Percentiles rank a stretch among this genome's conserved stretches.
These are phyloP conservation scores for Diversispora eburnea DNA, from an alignment of 192 early-diverging fungal genomes.

Conservation along the genomic window DNA sequence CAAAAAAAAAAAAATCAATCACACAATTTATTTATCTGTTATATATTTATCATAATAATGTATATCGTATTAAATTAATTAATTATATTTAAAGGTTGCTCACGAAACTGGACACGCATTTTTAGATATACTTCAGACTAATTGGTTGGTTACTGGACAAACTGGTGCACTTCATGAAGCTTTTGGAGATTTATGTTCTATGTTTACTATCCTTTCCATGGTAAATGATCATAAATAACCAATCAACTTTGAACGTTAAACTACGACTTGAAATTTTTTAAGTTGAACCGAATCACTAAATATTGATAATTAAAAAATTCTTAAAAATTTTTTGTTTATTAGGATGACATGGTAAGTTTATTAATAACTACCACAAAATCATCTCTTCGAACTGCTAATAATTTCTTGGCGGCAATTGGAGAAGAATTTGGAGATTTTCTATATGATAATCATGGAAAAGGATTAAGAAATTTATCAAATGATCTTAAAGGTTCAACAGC, in stretches of 20 bases:
- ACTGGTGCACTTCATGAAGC: conserved; percentile 19
- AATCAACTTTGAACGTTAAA: background rate
- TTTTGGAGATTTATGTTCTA: conserved; percentile 11
- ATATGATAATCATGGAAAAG: conserved; percentile 12
- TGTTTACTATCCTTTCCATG: conserved; percentile 13
- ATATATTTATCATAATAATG: too few species aligned
- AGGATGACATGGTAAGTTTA: background rate
- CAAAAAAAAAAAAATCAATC: too few species aligned
- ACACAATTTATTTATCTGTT: too few species aligned
- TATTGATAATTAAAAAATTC: background rate
- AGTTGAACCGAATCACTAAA: background rate
- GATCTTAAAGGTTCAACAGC: background rate
- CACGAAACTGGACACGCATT: background rate
- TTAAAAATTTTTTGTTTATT: background rate
- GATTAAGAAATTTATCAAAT: conserved; percentile 16
- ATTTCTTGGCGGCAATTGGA: conserved; percentile 12
- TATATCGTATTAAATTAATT: too few species aligned
- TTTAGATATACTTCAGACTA: background rate
- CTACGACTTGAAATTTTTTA: background rate
- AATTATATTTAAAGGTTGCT: background rate
- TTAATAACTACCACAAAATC: conserved; percentile 8
- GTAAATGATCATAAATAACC: background rate
- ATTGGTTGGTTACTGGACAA: conserved; percentile 1
- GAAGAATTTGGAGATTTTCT: conserved; percentile 16
- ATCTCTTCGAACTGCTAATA: background rate